Conservation (phyloP, 169 alveolate genomes). For the Plasmodium gallinaceum region DNA sequence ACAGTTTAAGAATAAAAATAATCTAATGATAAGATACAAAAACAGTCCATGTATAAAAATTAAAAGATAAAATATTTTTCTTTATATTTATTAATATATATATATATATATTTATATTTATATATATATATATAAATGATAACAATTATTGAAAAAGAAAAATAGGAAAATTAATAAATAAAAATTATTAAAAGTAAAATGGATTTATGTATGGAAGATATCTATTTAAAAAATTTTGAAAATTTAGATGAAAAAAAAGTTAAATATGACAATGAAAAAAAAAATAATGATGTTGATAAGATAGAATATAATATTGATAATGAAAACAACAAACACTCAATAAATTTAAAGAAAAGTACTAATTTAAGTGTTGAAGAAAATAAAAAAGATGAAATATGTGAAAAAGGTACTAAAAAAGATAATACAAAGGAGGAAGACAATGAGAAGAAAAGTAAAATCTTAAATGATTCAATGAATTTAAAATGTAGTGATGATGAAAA, state of each 20-base stretch:
- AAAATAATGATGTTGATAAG: constrained; percentile 10
- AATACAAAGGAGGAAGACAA: not conserved
- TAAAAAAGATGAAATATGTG: not conserved
- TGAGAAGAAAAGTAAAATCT: not conserved
- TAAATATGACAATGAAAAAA: not conserved
- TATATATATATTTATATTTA: not conserved
- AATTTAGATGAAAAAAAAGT: not conserved
- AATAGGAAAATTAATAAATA: not conserved
- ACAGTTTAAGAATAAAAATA: no score
- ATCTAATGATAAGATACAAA: no score
- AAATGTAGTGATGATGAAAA: constrained; percentile 40
- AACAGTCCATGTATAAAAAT: no score
- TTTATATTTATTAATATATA: no score
- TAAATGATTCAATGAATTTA: not conserved
- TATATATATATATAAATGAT: constrained; percentile 1
- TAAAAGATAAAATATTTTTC: no score
- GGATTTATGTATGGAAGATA: not conserved
- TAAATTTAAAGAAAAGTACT: not conserved
- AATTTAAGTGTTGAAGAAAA: not conserved
- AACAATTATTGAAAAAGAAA: not conserved
- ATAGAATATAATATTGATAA: constrained; percentile 1
- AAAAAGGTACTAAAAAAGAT: not conserved
- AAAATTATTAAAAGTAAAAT: not conserved
- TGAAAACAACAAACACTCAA: constrained; percentile 8
- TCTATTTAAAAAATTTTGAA: not conserved